These are phyloP conservation scores for Chalciporus pseudorubinellus DNA, from an alignment of 768 basidiomycete genomes.

Conservation along the genomic window DNA sequence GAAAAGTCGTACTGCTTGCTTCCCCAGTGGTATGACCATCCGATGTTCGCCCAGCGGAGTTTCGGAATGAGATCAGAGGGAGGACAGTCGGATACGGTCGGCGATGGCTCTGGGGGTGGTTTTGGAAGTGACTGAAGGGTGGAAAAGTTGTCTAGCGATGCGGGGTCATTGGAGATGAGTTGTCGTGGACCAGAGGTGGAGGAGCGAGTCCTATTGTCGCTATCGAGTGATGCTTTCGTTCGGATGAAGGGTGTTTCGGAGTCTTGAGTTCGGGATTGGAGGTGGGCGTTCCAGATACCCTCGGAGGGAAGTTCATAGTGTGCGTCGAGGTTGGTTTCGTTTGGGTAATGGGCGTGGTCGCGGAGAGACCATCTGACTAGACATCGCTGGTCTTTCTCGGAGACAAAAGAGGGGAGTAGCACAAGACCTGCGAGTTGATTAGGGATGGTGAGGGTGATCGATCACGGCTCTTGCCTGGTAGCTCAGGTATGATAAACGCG, in stretches of 20 bases:
- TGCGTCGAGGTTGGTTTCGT: constrained; percentile 85
- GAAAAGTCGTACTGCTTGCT: constrained; percentile 93
- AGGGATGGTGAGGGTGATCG: neutral
- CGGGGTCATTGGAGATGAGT: constrained; percentile 72
- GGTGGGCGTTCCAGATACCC: constrained; percentile 74
- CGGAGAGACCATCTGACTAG: constrained; percentile 72
- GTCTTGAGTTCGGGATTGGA: constrained; percentile 32
- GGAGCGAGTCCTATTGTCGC: neutral
- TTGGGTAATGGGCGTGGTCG: constrained; percentile 74
- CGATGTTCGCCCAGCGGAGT: constrained; percentile 94
- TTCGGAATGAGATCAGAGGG: constrained; percentile 65
- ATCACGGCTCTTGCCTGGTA: constrained; percentile 40
- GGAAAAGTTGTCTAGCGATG: constrained; percentile 52
- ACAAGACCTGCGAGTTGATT: constrained; percentile 67
- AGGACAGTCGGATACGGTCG: constrained; percentile 47
- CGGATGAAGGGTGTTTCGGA: constrained; percentile 43
- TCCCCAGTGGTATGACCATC: constrained; percentile 97
- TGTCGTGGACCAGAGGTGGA: constrained; percentile 52
- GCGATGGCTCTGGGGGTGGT: constrained; percentile 62
- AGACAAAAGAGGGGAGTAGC: constrained; percentile 73
- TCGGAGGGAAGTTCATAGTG: constrained; percentile 76
- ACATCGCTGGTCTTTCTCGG: constrained; percentile 57
- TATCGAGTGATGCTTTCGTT: constrained; percentile 32
- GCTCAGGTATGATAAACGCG: constrained; percentile 16
- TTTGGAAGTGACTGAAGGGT: constrained; percentile 55